phyloP scores from a whole-genome alignment of 805 yeast species.

The Barnettozyma wickerhamii region DNA sequence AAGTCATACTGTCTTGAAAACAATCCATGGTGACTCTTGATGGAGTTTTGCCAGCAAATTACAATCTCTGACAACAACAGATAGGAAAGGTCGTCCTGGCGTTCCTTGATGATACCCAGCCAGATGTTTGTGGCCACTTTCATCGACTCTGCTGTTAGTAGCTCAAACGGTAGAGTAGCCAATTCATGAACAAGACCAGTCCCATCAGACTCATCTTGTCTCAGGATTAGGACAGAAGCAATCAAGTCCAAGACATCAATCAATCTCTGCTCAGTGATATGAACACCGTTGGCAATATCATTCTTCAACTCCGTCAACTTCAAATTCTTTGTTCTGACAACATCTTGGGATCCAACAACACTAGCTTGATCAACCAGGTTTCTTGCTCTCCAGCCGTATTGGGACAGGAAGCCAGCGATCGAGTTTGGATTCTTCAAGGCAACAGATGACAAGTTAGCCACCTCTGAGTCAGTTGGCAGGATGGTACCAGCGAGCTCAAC shows the following conservation, averaged over 20 bases:
- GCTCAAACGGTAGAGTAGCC: constrained; percentile 66
- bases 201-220: constrained; percentile 28
- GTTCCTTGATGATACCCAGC: constrained; percentile 71
- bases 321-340: constrained; percentile 16
- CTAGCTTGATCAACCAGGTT: constrained; percentile 30
- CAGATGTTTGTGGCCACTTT: constrained; percentile 70
- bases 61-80: constrained; percentile 67
- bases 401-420: constrained; percentile 70
- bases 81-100: constrained; percentile 50
- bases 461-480: constrained; percentile 61
- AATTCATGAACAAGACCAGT: constrained; percentile 41
- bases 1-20: constrained; percentile 56
- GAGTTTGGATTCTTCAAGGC: constrained; percentile 44
- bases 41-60: constrained; percentile 62
- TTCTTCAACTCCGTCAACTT: constrained; percentile 20
- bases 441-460: constrained; percentile 41
- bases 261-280: constrained; percentile 30
- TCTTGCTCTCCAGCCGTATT: constrained; percentile 65
- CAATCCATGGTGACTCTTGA: constrained; percentile 57
- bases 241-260: constrained; percentile 40
- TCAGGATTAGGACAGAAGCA: constrained; percentile 38
- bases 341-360: constrained; percentile 17
- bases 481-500: constrained; percentile 79
- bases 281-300: constrained; percentile 15
- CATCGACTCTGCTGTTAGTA: constrained; percentile 56